These are phyloP conservation scores for Mucor mucedo DNA, from an alignment of 371 early-diverging fungal genomes.

Conservation along the genomic window DNA sequence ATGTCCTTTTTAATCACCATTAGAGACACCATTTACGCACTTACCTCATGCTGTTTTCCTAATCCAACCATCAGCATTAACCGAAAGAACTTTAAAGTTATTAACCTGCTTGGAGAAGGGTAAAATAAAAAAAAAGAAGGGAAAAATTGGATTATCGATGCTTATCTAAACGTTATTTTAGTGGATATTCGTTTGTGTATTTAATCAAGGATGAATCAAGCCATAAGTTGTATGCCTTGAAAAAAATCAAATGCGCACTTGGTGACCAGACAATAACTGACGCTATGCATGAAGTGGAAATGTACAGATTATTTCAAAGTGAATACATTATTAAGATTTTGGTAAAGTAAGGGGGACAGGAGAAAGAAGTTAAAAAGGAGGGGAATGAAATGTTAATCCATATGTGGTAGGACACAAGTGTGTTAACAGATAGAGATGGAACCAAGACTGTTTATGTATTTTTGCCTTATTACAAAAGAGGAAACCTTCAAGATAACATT, in stretches of 20 bases:
- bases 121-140: constrained; percentile 35
- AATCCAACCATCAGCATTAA: constrained; percentile 62
- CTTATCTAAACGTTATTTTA: constrained; percentile 18
- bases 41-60: constrained; percentile 64
- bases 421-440: constrained; percentile 59
- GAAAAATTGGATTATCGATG: neutral
- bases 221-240: constrained; percentile 62
- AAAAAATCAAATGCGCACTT: constrained; percentile 69
- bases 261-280: constrained; percentile 59
- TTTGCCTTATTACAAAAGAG: constrained; percentile 65
- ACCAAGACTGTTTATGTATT: constrained; percentile 68
- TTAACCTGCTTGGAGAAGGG: constrained; percentile 76
- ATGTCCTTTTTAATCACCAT: constrained; percentile 31
- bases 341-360: constrained; percentile 35
- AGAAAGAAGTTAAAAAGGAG: neutral
- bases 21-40: constrained; percentile 53
- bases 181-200: constrained; percentile 78
- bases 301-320: constrained; percentile 68
- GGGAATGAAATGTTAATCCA: neutral
- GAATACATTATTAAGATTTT: constrained; percentile 66
- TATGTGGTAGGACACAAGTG: constrained; percentile 30
- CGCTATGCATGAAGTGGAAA: constrained; percentile 73
- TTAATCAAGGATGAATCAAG: constrained; percentile 62
- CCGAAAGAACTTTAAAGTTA: constrained; percentile 61
- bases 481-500: constrained; percentile 56